Percentiles rank a stretch among this genome's conserved stretches.
These are phyloP conservation scores for Clarireedia sp. DNA, from an alignment of 2,329 filamentous ascomycete species.

Conservation along the genomic window DNA sequence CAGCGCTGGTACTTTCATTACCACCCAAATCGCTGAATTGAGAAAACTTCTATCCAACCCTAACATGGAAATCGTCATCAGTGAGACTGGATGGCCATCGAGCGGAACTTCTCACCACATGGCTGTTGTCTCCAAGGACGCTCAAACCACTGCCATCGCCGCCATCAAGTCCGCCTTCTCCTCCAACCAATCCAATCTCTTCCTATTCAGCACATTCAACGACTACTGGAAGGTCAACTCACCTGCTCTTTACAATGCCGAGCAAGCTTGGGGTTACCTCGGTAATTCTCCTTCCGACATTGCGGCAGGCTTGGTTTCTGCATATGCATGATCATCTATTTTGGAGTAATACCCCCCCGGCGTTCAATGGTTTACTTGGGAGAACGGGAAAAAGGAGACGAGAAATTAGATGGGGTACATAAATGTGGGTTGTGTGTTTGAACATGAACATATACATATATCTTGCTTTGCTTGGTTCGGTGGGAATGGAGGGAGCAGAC, in stretches of 20 bases:
- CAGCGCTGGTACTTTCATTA: constrained; percentile 60
- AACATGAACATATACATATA: not conserved
- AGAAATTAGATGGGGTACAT: constrained; percentile 1
- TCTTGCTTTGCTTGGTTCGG: not conserved
- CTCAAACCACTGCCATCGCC: constrained; percentile 58
- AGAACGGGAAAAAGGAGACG: not conserved
- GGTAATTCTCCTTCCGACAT: constrained; percentile 22
- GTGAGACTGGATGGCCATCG: constrained; percentile 80
- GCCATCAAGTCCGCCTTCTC: constrained; percentile 56
- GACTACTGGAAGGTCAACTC: constrained; percentile 68
- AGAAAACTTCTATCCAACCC: constrained; percentile 34
- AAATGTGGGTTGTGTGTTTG: not conserved
- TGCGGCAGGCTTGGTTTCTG: constrained; percentile 2
- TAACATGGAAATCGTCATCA: constrained; percentile 60
- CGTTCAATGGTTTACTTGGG: not conserved
- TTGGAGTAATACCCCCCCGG: not conserved
- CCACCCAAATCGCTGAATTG: constrained; percentile 43
- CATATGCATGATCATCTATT: not conserved
- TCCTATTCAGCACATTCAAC: constrained; percentile 75
- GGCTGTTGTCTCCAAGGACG: constrained; percentile 59
- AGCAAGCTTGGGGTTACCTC: constrained; percentile 70
- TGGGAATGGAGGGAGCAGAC: not conserved
- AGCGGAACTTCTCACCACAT: constrained; percentile 55
- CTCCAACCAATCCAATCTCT: constrained; percentile 42
- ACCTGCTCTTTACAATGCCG: constrained; percentile 56